Conservation (phyloP, 1,284 basidiomycete species). For the Neonothopanus nambi region DNA sequence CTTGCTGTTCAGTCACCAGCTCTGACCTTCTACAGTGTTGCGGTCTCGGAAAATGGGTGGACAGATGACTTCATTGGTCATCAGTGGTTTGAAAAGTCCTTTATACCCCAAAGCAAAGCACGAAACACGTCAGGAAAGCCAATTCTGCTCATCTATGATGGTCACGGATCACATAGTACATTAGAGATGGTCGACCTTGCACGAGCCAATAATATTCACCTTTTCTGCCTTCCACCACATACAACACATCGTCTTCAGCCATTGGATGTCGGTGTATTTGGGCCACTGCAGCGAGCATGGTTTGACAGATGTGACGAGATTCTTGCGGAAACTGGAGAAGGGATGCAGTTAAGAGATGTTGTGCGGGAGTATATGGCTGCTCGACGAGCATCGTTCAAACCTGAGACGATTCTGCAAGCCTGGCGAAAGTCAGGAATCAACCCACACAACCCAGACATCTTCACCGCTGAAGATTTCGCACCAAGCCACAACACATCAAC, state of each 20-base stretch:
- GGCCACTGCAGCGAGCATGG: constrained; percentile 26
- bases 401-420: constrained; percentile 24
- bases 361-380: constrained; percentile 28
- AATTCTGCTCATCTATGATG: constrained; percentile 21
- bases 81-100: constrained; percentile 34
- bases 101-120: constrained; percentile 30
- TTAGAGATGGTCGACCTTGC: constrained; percentile 24
- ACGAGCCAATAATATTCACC: constrained; percentile 26
- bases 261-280: constrained; percentile 39
- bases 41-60: constrained; percentile 38
- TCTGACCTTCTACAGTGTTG: constrained; percentile 17
- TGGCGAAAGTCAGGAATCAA: constrained; percentile 27
- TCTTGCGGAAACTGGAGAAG: constrained; percentile 14
- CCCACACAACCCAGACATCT: constrained; percentile 23
- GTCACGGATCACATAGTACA: constrained; percentile 35
- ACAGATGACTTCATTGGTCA: constrained; percentile 34
- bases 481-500: constrained; percentile 17
- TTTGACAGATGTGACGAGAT: constrained; percentile 20
- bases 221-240: constrained; percentile 38
- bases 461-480: constrained; percentile 19
- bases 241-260: constrained; percentile 41
- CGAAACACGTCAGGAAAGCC: constrained; percentile 17
- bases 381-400: constrained; percentile 21
- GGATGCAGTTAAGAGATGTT: constrained; percentile 22
- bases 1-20: constrained; percentile 8